A percentile compares a stretch with the other conserved stretches of the same genome.
Evolutionary conservation across 176 grass and related monocot genomes (phyloP).

Genomic region (Cymbopogon citratus): DNA sequence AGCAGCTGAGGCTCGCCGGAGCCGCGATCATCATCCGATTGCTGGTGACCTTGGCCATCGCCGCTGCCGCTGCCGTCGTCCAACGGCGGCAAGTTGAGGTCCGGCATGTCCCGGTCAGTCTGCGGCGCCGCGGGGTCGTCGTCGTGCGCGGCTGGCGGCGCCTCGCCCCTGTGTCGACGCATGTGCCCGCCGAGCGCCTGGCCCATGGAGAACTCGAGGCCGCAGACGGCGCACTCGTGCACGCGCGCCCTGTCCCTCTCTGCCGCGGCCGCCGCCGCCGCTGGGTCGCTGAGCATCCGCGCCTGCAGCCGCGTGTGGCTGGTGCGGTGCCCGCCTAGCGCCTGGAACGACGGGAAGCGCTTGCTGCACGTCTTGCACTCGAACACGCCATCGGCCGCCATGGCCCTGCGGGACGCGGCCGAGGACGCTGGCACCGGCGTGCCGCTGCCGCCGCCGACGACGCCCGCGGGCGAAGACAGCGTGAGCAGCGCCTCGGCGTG

Average conservation of each 20-base stretch:
- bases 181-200: conserved; percentile 81
- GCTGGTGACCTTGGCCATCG: neutral
- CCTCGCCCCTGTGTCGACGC: conserved; percentile 49
- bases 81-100: conserved; percentile 46
- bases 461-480: neutral
- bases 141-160: neutral
- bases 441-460: no score
- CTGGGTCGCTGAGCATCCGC: conserved; percentile 30
- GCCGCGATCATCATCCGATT: neutral
- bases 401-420: conserved; percentile 34
- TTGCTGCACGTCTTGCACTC: conserved; percentile 70
- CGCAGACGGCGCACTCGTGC: conserved; percentile 74
- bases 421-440: neutral
- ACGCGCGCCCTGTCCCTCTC: conserved; percentile 23
- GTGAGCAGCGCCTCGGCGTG: conserved; percentile 45
- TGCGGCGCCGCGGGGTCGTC: neutral
- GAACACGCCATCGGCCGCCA: conserved; percentile 58
- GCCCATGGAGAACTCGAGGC: conserved; percentile 69
- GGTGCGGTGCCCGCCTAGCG: conserved; percentile 57
- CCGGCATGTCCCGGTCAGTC: conserved; percentile 26
- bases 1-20: conserved; percentile 23
- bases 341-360: conserved; percentile 62
- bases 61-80: neutral
- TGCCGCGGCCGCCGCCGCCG: neutral
- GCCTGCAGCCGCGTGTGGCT: conserved; percentile 61